A percentile compares a stretch with the other conserved stretches of the same genome.
Conservation (phyloP, 73 alveolate genomes). For the Breviolum minutum region DNA sequence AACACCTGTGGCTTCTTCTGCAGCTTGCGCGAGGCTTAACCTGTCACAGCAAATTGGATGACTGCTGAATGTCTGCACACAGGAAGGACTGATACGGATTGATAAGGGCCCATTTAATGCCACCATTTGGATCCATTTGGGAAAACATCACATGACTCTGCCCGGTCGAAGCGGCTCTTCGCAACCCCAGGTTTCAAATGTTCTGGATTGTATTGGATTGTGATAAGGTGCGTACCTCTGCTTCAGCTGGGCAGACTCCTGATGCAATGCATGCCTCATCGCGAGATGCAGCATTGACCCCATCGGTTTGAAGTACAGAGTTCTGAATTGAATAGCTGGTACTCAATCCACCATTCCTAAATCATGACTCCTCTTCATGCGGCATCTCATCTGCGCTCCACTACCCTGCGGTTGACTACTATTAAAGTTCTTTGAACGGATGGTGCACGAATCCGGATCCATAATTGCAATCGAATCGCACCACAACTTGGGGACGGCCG, state of each 20-base stretch:
- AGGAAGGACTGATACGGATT: no score
- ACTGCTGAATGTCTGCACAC: neutral
- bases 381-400: neutral
- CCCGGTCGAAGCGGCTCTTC: no score
- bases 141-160: no score
- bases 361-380: neutral
- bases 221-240: neutral
- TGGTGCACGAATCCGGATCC: neutral
- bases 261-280: slow-evolving; percentile 30
- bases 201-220: neutral
- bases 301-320: no score
- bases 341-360: no score
- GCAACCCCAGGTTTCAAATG: neutral
- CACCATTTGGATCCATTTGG: no score
- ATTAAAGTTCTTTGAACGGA: neutral
- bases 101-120: no score
- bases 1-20: slow-evolving; percentile 40
- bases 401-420: neutral
- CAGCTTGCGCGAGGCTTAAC: slow-evolving; percentile 33
- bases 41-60: neutral
- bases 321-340: no score
- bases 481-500: no score
- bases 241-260: slow-evolving; percentile 16
- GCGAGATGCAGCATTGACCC: neutral
- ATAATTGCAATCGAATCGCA: neutral